phyloP scores from a whole-genome alignment of 2,329 filamentous ascomycete species.

The Aspergillus puulaauensis region DNA sequence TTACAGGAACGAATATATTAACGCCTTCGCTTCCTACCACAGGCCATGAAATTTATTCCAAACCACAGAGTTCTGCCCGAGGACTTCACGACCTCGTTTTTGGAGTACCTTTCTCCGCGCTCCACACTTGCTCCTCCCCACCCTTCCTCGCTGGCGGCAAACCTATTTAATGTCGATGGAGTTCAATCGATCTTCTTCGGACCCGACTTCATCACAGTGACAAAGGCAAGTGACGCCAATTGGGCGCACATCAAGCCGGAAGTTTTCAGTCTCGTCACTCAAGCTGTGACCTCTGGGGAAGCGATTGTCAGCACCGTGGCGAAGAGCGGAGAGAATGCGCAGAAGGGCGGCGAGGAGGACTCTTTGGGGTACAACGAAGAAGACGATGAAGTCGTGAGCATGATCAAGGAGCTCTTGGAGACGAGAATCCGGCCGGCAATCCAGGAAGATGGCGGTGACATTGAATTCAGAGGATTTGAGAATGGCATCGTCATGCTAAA shows the following conservation, averaged over 20 bases:
- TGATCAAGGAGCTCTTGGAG: constrained; percentile 98
- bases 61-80: constrained; percentile 83
- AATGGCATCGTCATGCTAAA: constrained; percentile 83
- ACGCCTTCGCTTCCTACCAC: background rate
- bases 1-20: background rate
- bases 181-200: constrained; percentile 96
- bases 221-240: constrained; percentile 80
- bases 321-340: constrained; percentile 55
- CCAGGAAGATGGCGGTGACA: constrained; percentile 96
- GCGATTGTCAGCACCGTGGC: constrained; percentile 72
- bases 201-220: constrained; percentile 93
- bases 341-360: constrained; percentile 58
- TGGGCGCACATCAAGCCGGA: constrained; percentile 97
- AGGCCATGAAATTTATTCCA: constrained; percentile 88
- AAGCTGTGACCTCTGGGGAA: constrained; percentile 82
- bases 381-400: constrained; percentile 89
- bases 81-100: constrained; percentile 69
- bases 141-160: constrained; percentile 85
- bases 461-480: constrained; percentile 89
- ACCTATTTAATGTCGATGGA: constrained; percentile 89
- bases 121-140: constrained; percentile 85
- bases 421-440: constrained; percentile 93
- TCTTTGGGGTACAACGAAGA: constrained; percentile 82
- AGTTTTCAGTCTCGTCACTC: constrained; percentile 91
- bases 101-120: constrained; percentile 89